Evolutionary conservation across 2,329 filamentous ascomycete genomes (phyloP), one percentile per base, ranked within the genome.

Genomic region (Epichloe gansuensis): DNA sequence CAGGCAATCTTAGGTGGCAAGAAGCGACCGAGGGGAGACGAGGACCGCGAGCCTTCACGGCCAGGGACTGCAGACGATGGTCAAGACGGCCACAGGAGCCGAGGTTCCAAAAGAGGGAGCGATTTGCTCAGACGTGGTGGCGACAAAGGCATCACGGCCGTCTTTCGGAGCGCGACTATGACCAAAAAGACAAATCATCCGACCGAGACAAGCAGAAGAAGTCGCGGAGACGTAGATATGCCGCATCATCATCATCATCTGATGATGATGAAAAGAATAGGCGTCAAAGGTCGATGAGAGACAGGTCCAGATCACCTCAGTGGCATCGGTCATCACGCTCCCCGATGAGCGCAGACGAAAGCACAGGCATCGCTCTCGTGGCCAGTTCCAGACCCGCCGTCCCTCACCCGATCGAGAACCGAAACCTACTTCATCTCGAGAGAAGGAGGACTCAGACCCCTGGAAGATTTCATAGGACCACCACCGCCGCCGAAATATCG

Each of bases 401-500:
- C 34, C 17, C 17, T 48, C 48, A 25, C 23, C 42, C 23, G 31
- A 28, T 35, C 5, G 17, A 25, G 35, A 31, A 6, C 5, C 38
- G n/a, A 31, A 50, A 35, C 39, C 21, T 38, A 28, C 15, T 5
- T 11, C 47, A n/a, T 13, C 51, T 5, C 46, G 3, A 13, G 54
- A 58, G 2, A 56, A 63, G 4, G 61, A 63, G 5, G 61, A 63
- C 41, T 90, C 86, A 0, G 88, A 94, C 63, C 83, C 1, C 70
- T 90, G 3, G 83, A 90, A 53, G 81, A 85, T 3, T 71, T 91
- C 21, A 83, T 95, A 37, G 91, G 90, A 0, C 89, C 89, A 1
- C 82, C 79, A 8, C 82, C 83, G 31, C 75, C 75, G 21, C 69
- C 72, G 3, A 67, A 57, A 45, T 62, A 62, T 48, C 82, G 87